A percentile compares a stretch with the other conserved stretches of the same genome.
These are phyloP conservation scores for Physaria fendleri DNA, from an alignment of 345 rosid genomes.

Conservation along the genomic window DNA sequence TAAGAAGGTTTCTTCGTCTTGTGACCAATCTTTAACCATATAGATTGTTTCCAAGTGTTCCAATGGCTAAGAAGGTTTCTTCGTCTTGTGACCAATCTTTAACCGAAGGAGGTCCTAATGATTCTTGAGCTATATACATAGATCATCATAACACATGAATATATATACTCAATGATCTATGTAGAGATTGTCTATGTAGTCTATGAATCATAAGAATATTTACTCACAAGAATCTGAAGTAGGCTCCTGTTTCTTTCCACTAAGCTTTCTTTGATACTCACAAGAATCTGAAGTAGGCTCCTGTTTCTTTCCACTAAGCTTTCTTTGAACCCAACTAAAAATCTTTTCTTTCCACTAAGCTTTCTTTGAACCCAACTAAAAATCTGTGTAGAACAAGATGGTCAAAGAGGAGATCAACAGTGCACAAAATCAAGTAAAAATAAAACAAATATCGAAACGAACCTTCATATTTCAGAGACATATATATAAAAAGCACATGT, in stretches of 20 bases:
- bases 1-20: slow-evolving; percentile 41
- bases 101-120: slow-evolving; percentile 24
- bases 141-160: slow-evolving; percentile 4
- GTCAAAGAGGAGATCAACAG: slow-evolving; percentile 5
- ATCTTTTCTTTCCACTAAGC: no score
- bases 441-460: slow-evolving; percentile 4
- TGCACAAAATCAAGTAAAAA: background rate
- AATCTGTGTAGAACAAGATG: slow-evolving; percentile 41
- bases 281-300: slow-evolving; percentile 26
- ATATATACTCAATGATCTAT: slow-evolving; percentile 4
- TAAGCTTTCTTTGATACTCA: no score
- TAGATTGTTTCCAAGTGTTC: slow-evolving; percentile 71
- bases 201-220: background rate
- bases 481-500: background rate
- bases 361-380: slow-evolving; percentile 73
- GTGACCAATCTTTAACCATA: slow-evolving; percentile 59
- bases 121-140: slow-evolving; percentile 23
- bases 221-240: slow-evolving; percentile 37
- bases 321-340: no score
- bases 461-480: slow-evolving; percentile 25
- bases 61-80: slow-evolving; percentile 53
- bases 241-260: slow-evolving; percentile 21
- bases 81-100: slow-evolving; percentile 65
- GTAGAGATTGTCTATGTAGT: background rate
- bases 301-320: slow-evolving; percentile 24